Conservation (phyloP, 2,329 filamentous ascomycete species). For the Thyridium curvatum region DNA sequence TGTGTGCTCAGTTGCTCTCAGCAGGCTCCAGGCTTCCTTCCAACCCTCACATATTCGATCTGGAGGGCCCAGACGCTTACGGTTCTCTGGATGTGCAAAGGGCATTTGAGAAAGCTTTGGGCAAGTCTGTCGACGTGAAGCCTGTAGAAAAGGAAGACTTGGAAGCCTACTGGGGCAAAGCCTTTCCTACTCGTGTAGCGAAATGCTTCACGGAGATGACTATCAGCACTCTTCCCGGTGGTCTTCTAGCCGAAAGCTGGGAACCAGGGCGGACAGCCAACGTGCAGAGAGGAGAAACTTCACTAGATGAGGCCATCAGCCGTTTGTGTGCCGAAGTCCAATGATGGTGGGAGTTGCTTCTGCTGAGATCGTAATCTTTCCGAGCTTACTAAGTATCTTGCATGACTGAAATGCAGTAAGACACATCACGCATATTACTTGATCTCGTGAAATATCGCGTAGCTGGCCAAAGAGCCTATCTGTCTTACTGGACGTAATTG, state of each 20-base stretch:
- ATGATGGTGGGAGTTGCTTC: too few relatives aligned
- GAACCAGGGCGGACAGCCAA: too few relatives aligned
- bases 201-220: constrained; percentile 12
- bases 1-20: constrained; percentile 7
- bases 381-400: too few relatives aligned
- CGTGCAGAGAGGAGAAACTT: too few relatives aligned
- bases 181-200: constrained; percentile 9
- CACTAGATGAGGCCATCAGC: too few relatives aligned
- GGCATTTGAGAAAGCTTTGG: constrained; percentile 18
- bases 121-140: constrained; percentile 17
- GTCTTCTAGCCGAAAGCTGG: constrained; percentile 7
- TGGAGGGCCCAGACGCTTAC: constrained; percentile 21
- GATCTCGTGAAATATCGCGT: too few relatives aligned
- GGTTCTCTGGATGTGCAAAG: constrained; percentile 19
- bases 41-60: constrained; percentile 21
- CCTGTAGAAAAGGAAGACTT: constrained; percentile 9
- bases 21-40: constrained; percentile 5
- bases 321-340: too few relatives aligned
- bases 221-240: constrained; percentile 9
- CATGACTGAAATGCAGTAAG: too few relatives aligned
- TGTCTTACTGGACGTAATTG: too few relatives aligned
- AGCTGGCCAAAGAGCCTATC: too few relatives aligned
- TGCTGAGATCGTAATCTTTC: too few relatives aligned
- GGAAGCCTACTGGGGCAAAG: constrained; percentile 7
- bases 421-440: too few relatives aligned